Evolutionary conservation across 1,284 basidiomycete species (phyloP), one percentile per base, ranked within the genome.

Genomic region (Moniliophthora roreri): DNA sequence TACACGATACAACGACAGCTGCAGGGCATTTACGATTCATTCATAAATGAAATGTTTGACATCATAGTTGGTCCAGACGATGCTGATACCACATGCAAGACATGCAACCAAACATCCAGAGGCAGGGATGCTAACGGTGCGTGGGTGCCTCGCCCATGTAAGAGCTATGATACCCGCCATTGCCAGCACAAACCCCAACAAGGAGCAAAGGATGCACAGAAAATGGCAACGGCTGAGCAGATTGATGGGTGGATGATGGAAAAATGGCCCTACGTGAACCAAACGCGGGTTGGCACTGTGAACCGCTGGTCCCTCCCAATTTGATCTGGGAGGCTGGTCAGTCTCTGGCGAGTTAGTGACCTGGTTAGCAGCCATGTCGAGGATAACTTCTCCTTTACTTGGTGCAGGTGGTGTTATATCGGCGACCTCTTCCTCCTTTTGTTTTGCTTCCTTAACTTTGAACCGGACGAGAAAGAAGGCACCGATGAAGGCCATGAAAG

Each of bases 391-490:
- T 8, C 52, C 52, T 54, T 57, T 54, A 16, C 38, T 48, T 21
- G 41, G 74, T 68, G 45, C 32, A 8, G 16, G 23, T 4, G 11
- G 13, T 2, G 13, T 45, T 26, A 32, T 13, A 2, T 28, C 52
- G 47, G 52, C 66, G 23, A 55, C 61, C 23, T 69, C 63, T 58
- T 65, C 50, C 56, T 77, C 71, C 47, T 74, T 74, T 6, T 68
- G 66, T 28, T 69, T 77, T 8, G 80, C 81, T 58, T 79, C 73
- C 55, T 73, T 70, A 24, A 84, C 66, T 56, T 79, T 81, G 65
- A 78, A 83, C 24, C 75, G 70, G 51, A 83, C 74, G 44, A 84
- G 71, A 54, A 80, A 73, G 67, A 84, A 84, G 16, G 80, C 78
- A 1, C 72, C 81, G 44, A 81, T 65, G 63, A 84, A 84, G 7